Evolutionary conservation across 192 early-diverging fungal species (phyloP).

Genomic region (Helicostylum pulchrum): DNA sequence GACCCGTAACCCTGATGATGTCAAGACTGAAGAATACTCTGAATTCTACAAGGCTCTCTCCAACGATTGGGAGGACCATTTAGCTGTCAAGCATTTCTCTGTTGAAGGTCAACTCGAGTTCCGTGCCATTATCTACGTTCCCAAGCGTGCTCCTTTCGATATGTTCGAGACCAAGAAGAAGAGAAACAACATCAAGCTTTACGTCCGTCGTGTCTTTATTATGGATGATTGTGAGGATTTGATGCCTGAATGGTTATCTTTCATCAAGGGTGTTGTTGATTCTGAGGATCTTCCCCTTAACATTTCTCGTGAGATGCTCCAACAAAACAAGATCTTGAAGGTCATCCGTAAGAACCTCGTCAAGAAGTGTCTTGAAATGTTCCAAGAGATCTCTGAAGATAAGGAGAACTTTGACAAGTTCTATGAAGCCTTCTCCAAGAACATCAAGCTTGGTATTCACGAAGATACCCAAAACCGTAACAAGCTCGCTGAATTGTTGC

Average conservation of each 20-base stretch:
- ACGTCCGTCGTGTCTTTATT: conserved; percentile 99
- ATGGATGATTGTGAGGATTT: conserved; percentile 99
- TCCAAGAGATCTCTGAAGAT: conserved; percentile 95
- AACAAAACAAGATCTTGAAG: conserved; percentile 99
- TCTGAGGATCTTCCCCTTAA: conserved; percentile 99
- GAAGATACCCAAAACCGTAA: conserved; percentile 96
- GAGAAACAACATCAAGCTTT: conserved; percentile 99
- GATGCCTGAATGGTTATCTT: conserved; percentile 98
- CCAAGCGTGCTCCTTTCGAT: conserved; percentile 96
- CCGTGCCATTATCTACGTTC: conserved; percentile 97
- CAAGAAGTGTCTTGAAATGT: conserved; percentile 99
- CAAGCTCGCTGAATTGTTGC: conserved; percentile 96
- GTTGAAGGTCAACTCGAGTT: conserved; percentile 99
- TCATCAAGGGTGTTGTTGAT: conserved; percentile 99
- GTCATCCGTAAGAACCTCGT: conserved; percentile 99
- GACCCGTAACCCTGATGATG: conserved; percentile 98
- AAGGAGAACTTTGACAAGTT: conserved; percentile 99
- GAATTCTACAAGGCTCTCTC: conserved; percentile 98
- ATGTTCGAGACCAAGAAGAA: conserved; percentile 99
- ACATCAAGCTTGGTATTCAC: conserved; percentile 99
- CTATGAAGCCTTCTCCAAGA: conserved; percentile 99
- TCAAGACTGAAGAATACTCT: conserved; percentile 94
- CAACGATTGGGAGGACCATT: conserved; percentile 99
- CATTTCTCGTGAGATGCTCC: conserved; percentile 99
- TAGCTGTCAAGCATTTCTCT: conserved; percentile 98